Conservation (phyloP, 2,329 filamentous ascomycete species). For the Beauveria sp. region DNA sequence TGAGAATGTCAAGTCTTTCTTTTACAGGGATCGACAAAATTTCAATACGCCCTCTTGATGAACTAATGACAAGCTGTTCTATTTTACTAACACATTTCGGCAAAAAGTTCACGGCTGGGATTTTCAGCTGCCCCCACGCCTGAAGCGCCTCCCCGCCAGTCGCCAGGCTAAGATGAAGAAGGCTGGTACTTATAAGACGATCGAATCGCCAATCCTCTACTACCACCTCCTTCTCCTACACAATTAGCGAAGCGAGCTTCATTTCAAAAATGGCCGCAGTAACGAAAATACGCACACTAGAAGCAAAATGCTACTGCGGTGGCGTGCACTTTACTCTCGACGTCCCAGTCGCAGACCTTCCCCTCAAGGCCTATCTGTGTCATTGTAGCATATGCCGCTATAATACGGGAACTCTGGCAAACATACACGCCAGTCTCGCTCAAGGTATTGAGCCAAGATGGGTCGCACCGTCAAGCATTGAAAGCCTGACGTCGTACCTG, state of each 20-base stretch:
- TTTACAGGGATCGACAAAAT: background rate
- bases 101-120: background rate
- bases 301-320: constrained; percentile 39
- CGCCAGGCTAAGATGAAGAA: background rate
- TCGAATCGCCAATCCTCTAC: background rate
- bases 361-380: constrained; percentile 36
- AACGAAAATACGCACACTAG: constrained; percentile 19
- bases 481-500: constrained; percentile 30
- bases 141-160: background rate
- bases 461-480: constrained; percentile 30
- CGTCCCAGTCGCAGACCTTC: constrained; percentile 29
- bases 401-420: constrained; percentile 32
- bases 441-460: constrained; percentile 29
- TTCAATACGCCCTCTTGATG: background rate
- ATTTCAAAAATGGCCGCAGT: background rate
- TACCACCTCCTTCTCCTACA: background rate
- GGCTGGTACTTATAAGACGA: background rate
- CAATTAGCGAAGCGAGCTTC: background rate
- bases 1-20: too few relatives aligned
- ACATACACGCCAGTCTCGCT: constrained; percentile 34
- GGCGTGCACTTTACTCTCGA: constrained; percentile 35
- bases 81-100: background rate
- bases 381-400: constrained; percentile 39
- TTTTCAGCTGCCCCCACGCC: constrained; percentile 6
- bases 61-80: background rate